Base-by-base conservation (phyloP, 768 basidiomycete genomes). In the Crepidotus variabilis region DNA sequence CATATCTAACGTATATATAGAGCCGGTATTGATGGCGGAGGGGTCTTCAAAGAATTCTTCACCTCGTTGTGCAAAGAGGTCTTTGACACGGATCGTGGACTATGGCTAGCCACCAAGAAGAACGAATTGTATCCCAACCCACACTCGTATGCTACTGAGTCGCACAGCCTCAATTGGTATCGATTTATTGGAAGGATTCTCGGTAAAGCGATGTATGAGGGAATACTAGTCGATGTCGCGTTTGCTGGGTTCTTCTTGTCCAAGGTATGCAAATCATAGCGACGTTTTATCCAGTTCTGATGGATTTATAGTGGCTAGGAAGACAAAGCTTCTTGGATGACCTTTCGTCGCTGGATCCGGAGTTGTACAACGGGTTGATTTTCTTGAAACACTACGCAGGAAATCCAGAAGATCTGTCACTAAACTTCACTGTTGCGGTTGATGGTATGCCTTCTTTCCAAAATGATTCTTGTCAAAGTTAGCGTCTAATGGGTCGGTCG, bases 1-100 rank as follows among this genome's bases (percentile, higher is more conserved):
- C 43, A 10, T 46, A 1, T 51, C 21, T 11, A 16, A 50, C 21
- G 28, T 47, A 36, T 68, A 65, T 54, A 24, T 57, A 91, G 90
- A 69, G 86, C 88, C 16, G 96, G 95, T 0, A 96, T 98, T 32
- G 96, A 98, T 60, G 95, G 96, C 1, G 95, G 97, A 2, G 97
- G 97, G 0, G 87, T 98, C 4, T 98, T 97, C 78, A 99, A 98
- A 69, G 97, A 98, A 69, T 97, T 98, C 63, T 83, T 98, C 65
- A 99, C 94, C 1, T 92, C 89, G 13, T 70, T 99, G 16, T 88
- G 87, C 56, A 94, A 90, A 65, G 96, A 98, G 68, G 96, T 91
- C 0, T 98, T 99, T 59, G 94, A 99, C 65, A 88, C 90, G 1
- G 86, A 98, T 65, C 85, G 94, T 4, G 97, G 97, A 9, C 74